Percentiles rank a stretch among this genome's conserved stretches.
These are phyloP conservation scores for Cairneyella variabilis DNA, from an alignment of 495 filamentous ascomycete genomes.

Conservation along the genomic window DNA sequence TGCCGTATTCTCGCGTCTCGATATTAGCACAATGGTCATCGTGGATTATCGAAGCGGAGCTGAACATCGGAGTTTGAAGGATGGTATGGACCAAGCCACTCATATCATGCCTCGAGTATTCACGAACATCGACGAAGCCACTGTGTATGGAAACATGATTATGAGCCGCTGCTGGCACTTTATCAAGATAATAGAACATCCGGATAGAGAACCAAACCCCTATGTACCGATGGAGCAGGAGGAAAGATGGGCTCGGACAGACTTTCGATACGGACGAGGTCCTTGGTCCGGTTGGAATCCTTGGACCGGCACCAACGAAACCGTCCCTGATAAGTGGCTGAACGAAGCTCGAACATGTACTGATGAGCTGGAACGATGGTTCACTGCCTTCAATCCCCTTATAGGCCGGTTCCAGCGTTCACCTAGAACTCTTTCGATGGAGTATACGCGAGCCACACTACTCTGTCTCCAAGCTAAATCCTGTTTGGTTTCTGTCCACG, in stretches of 20 bases:
- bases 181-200: not conserved
- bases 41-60: not conserved
- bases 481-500: not conserved
- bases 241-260: not conserved
- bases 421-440: not conserved
- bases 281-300: no score
- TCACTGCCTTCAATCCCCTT: not conserved
- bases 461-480: not conserved
- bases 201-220: not conserved
- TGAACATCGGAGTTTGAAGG: not conserved
- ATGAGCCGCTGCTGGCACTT: not conserved
- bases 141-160: not conserved
- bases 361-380: not conserved
- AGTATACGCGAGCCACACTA: not conserved
- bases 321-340: not conserved
- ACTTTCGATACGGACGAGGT: not conserved
- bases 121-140: not conserved
- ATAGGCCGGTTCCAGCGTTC: not conserved
- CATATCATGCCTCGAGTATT: not conserved
- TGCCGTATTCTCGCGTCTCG: not conserved
- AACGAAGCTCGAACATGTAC: not conserved
- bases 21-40: not conserved
- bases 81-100: not conserved
- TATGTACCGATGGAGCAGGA: not conserved
- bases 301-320: not conserved